Base-by-base conservation (phyloP, 2,329 filamentous ascomycete genomes). In the Fusarium siculi region DNA sequence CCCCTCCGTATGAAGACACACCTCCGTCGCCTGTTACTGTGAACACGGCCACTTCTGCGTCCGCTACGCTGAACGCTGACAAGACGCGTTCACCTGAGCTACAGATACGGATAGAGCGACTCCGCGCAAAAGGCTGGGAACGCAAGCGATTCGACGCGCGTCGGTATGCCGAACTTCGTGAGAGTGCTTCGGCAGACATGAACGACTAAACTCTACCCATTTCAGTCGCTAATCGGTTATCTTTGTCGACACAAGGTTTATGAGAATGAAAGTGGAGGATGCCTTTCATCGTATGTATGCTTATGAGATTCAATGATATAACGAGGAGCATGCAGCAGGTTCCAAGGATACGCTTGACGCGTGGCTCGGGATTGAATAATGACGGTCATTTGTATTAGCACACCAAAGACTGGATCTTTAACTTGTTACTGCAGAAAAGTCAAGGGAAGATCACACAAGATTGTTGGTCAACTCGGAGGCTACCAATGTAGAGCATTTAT, bases 91-190 rank as follows among this genome's bases (percentile, higher is more conserved):
- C 75, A 4, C 74, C 83, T 23, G 86, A 88, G 39, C 79, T 88
- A 6, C 82, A 83, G 65, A 82, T 85, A 11, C 84, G 88, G 30
- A 89, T 90, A 71, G 87, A 88, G 79, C 83, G 85, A 15, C 80
- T 91, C 16, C 85, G 87, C 25, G 84, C 84, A n/a, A 83, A 76
- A 55, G 88, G 88, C 5, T 90, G 89, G 88, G 84, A 84, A 75
- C 81, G 89, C 34, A 85, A 85, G 72, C 85, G 88, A 28, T 91
- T 91, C 72, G 86, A 91, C 68, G 80, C 81, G 10, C 79, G 81
- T 49, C 83, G 86, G 42, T 90, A 91, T 75, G 85, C 88, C 76
- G 83, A 83, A 25, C 81, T 90, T 14, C 81, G 87, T 19, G 86
- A 87, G 73, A 83, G 81, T 56, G 88, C 85, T 43, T 79, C 90